Conservation (phyloP, 1,284 basidiomycete species). For the Fistulinella staudtii region DNA sequence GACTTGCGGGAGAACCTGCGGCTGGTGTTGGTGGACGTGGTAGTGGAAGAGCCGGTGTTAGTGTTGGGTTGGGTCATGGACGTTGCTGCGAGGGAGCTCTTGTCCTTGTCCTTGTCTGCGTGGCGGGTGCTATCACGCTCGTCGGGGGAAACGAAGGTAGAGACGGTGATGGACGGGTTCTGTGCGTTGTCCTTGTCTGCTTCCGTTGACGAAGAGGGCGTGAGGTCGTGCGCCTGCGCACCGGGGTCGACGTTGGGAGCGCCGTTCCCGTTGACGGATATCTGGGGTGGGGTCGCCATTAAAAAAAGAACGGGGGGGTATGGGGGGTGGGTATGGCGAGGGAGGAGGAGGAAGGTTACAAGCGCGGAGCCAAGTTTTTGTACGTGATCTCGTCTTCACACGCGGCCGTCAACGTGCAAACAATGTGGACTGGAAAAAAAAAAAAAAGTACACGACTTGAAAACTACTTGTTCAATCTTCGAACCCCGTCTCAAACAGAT, state of each 20-base stretch:
- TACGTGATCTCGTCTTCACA: slow-evolving; percentile 35
- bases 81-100: slow-evolving; percentile 41
- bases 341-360: slow-evolving; percentile 15
- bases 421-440: slow-evolving; percentile 25
- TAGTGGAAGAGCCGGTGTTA: slow-evolving; percentile 23
- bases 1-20: slow-evolving; percentile 34
- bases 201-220: slow-evolving; percentile 33
- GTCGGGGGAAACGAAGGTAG: slow-evolving; percentile 33
- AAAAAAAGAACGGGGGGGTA: slow-evolving; percentile 5
- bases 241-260: slow-evolving; percentile 15
- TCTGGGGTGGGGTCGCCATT: slow-evolving; percentile 13
- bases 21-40: slow-evolving; percentile 18
- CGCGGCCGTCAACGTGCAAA: slow-evolving; percentile 29
- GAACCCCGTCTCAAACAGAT: slow-evolving; percentile 63
- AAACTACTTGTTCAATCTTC: background rate
- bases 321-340: slow-evolving; percentile 23
- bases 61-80: slow-evolving; percentile 34
- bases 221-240: slow-evolving; percentile 35
- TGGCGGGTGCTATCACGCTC: slow-evolving; percentile 33
- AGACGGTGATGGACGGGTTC: slow-evolving; percentile 31
- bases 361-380: slow-evolving; percentile 27
- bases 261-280: slow-evolving; percentile 27
- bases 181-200: slow-evolving; percentile 32
- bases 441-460: slow-evolving; percentile 5
- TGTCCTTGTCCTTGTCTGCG: slow-evolving; percentile 41